Conservation (phyloP, 2,329 filamentous ascomycete species). For the Sphaerostilbella broomeana region DNA sequence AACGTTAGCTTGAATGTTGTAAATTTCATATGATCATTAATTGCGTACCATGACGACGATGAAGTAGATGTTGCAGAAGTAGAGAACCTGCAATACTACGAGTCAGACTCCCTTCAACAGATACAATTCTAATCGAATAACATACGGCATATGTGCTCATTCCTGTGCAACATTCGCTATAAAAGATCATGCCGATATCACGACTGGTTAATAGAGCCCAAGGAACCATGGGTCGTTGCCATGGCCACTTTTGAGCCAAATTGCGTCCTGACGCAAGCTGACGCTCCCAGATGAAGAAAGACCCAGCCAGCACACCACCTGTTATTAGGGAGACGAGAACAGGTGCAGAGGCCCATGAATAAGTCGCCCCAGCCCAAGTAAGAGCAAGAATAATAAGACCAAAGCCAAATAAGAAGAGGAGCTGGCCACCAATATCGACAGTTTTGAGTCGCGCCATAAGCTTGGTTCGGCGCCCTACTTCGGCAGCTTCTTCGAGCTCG, state of each 20-base stretch:
- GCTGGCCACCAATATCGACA: conserved; percentile 49
- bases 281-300: conserved; percentile 47
- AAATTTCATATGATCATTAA: not conserved
- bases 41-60: conserved; percentile 43
- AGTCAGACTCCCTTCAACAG: not conserved
- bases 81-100: conserved; percentile 43
- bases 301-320: conserved; percentile 34
- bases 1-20: not conserved
- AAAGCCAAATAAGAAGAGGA: conserved; percentile 49
- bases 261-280: conserved; percentile 44
- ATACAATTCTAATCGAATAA: not conserved
- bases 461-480: conserved; percentile 24
- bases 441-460: conserved; percentile 45
- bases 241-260: conserved; percentile 42
- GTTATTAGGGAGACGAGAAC: conserved; percentile 44
- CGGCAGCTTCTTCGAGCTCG: conserved; percentile 36
- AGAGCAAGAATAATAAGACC: conserved; percentile 48
- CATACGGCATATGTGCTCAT: conserved; percentile 44
- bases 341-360: conserved; percentile 42
- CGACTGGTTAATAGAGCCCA: conserved; percentile 50
- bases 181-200: conserved; percentile 56
- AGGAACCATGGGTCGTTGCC: conserved; percentile 57
- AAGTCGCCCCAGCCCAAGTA: conserved; percentile 50
- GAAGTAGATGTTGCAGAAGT: conserved; percentile 65
- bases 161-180: conserved; percentile 54